These are phyloP conservation scores for Psidium friedrichsthalianum DNA, from an alignment of 345 rosid species.

Conservation along the genomic window DNA sequence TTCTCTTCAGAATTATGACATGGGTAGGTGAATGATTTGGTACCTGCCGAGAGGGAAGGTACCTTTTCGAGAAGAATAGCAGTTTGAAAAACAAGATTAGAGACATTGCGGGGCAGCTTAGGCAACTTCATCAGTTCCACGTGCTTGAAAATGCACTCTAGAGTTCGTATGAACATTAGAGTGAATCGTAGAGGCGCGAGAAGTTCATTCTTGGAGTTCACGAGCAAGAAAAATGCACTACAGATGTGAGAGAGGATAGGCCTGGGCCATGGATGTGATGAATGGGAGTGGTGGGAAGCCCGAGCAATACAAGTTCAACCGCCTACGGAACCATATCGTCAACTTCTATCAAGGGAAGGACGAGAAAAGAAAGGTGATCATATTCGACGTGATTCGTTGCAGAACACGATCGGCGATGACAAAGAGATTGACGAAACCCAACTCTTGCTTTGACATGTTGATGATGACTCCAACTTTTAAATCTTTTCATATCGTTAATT, in stretches of 20 bases:
- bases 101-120: too few relatives aligned
- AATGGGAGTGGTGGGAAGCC: neutral
- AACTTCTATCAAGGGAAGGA: neutral
- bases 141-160: too few relatives aligned
- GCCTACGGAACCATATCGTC: constrained; percentile 1
- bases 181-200: too few relatives aligned
- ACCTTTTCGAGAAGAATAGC: too few relatives aligned
- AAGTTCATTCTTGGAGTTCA: neutral
- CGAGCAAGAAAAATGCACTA: neutral
- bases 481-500: neutral
- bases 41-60: too few relatives aligned
- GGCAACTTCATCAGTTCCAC: too few relatives aligned
- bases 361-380: neutral
- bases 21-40: too few relatives aligned
- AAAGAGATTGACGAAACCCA: neutral
- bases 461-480: constrained; percentile 1
- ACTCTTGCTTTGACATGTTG: constrained; percentile 7
- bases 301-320: constrained; percentile 13
- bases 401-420: neutral
- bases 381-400: neutral
- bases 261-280: neutral
- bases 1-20: too few relatives aligned
- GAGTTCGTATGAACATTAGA: too few relatives aligned
- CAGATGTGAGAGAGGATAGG: neutral
- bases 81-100: too few relatives aligned